A percentile compares a stretch with the other conserved stretches of the same genome.
phyloP scores from a whole-genome alignment of 371 early-diverging fungal species.

The Sporodiniella umbellata region DNA sequence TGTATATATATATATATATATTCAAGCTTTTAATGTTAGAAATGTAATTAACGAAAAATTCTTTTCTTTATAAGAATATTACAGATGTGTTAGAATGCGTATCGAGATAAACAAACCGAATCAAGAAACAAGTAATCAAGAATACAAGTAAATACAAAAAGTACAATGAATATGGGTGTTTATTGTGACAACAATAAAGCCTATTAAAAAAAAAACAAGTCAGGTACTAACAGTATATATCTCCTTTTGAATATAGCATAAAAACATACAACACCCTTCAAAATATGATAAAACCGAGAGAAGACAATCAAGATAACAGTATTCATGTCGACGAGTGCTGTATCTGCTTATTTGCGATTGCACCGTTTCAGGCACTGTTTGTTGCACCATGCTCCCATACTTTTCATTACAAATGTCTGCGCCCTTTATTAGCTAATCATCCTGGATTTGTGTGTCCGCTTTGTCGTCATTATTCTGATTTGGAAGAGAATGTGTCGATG shows the following conservation, averaged over 20 bases:
- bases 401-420: conserved; percentile 92
- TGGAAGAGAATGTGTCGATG: conserved; percentile 71
- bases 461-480: conserved; percentile 89
- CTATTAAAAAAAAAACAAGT: no score
- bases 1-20: no score
- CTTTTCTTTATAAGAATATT: conserved; percentile 37
- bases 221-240: no score
- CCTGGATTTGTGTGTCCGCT: conserved; percentile 91
- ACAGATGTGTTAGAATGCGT: conserved; percentile 75
- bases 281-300: conserved; percentile 4
- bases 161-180: neutral
- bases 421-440: conserved; percentile 53
- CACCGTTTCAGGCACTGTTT: conserved; percentile 91
- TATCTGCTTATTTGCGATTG: conserved; percentile 89
- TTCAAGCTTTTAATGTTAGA: no score
- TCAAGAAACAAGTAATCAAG: conserved; percentile 56
- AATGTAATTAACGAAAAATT: neutral
- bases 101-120: conserved; percentile 65
- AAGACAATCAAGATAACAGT: neutral
- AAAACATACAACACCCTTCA: conserved; percentile 13
- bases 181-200: neutral
- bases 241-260: no score
- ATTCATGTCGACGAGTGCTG: conserved; percentile 76
- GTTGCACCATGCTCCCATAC: conserved; percentile 94
- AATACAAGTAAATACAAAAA: conserved; percentile 9